Base-by-base conservation (phyloP, 148 eudicot genomes). In the Vaccinium macrocarpon region DNA sequence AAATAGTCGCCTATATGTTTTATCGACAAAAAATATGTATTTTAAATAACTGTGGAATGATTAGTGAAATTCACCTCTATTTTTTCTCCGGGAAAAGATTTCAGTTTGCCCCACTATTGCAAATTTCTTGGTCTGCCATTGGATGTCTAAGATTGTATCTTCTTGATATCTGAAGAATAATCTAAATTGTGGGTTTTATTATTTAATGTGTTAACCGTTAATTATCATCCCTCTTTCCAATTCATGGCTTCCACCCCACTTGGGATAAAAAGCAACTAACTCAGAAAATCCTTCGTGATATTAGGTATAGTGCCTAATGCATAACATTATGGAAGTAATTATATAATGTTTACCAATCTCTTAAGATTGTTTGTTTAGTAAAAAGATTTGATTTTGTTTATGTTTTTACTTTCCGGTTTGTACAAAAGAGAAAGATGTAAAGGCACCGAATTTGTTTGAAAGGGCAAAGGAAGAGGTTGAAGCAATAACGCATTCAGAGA, bases 391-490 rank as follows among this genome's bases (percentile, higher is more conserved):
- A 3, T 82, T 51, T 62, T 71, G 35, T 48, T 21, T 46, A 64
- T 10, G 38, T 35, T 35, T 35, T 35, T 35, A 35, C 38, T 35
- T 3, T 29, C 8, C 42, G 9, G 29, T 48, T 56, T 81, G 18
- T 50, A 15, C 49, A 27, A 61, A 59, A 92, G 92, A 90, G 78
- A 87, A 91, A 85, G 88, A 86, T 64, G 92, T 49, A 12, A 94
- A 91, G 83, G 84, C 90, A 19, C 91, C 93, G 16, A 91, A 88
- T 75, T 62, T 87, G 35, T 2, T 88, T 6, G 92, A 88, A 81
- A 80, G 82, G 78, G 90, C 86, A 3, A 91, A 94, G 88, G 90
- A 88, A 82, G 92, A 84, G 82, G 79, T 82, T 70, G 88, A 84
- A 75, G 80, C 87, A 83, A 29, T 82, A 0, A 46, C 88, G 61